Evolutionary conservation across 371 early-diverging fungal species (phyloP).

Genomic region (Apophysomyces variabilis): DNA sequence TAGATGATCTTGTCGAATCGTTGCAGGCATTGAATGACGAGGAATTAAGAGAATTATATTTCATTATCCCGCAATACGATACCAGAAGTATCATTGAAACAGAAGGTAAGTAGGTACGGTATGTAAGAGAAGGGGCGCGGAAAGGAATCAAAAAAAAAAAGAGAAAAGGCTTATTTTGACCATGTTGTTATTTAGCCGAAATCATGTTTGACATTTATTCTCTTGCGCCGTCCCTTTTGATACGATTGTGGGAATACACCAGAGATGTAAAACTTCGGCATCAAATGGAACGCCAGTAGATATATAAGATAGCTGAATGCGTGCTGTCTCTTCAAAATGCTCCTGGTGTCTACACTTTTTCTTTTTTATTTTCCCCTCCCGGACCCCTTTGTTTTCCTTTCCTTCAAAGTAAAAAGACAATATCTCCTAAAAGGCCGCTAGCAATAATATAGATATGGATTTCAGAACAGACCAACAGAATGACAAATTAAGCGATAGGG

Average conservation of each 20-base stretch:
- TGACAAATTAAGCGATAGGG: conserved; percentile 7
- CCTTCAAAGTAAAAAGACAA: too few species aligned
- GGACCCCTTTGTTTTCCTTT: not conserved
- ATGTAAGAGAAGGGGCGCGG: not conserved
- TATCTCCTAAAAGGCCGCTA: not conserved
- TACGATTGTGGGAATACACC: conserved; percentile 35
- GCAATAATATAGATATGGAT: conserved; percentile 9
- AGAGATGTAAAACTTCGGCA: conserved; percentile 3
- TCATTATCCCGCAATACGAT: conserved; percentile 3
- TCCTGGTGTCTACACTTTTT: not conserved
- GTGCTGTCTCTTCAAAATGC: not conserved
- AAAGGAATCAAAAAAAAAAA: not conserved
- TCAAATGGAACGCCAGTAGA: not conserved
- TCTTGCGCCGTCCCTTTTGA: conserved; percentile 31
- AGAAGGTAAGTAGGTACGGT: not conserved
- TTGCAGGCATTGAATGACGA: not conserved
- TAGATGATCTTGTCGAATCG: not conserved
- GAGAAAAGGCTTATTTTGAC: not conserved
- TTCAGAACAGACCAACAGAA: conserved; percentile 11
- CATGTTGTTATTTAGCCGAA: conserved; percentile 23
- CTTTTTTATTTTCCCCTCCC: not conserved
- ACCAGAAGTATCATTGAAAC: conserved; percentile 12
- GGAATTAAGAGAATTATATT: conserved; percentile 1
- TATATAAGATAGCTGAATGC: not conserved
- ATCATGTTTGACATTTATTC: conserved; percentile 40